Conservation (phyloP, 345 rosid species). For the Hibiscus trionum region DNA sequence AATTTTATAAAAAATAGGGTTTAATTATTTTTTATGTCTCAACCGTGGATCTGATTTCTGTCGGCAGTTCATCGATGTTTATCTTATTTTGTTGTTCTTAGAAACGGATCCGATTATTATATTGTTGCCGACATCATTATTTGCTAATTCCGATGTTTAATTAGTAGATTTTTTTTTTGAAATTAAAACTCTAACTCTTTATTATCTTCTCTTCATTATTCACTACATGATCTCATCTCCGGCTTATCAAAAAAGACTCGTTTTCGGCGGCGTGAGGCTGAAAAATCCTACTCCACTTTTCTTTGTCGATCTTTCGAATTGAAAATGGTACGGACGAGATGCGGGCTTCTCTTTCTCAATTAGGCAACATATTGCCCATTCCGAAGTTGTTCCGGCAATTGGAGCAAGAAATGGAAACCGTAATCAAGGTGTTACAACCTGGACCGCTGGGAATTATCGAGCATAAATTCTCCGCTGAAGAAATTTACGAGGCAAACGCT, state of each 20-base stretch:
- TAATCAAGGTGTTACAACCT: constrained; percentile 70
- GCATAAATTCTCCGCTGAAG: constrained; percentile 71
- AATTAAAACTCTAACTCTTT: background rate
- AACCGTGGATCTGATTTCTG: too few relatives aligned
- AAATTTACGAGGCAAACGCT: constrained; percentile 54
- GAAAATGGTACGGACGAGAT: constrained; percentile 17
- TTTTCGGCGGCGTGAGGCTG: background rate
- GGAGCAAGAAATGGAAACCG: constrained; percentile 80
- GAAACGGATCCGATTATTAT: too few relatives aligned
- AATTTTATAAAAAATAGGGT: too few relatives aligned
- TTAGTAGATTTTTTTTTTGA: too few relatives aligned
- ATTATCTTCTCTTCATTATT: constrained; percentile 13
- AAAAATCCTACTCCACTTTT: background rate
- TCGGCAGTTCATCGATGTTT: too few relatives aligned
- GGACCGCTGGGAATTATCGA: constrained; percentile 80
- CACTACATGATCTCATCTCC: constrained; percentile 16
- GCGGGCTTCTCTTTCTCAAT: constrained; percentile 35
- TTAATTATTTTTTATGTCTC: too few relatives aligned
- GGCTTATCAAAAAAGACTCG: constrained; percentile 2
- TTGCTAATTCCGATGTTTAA: too few relatives aligned
- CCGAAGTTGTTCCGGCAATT: constrained; percentile 59
- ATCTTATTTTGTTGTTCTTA: too few relatives aligned
- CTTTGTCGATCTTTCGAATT: background rate
- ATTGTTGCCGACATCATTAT: too few relatives aligned
- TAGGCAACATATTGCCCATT: constrained; percentile 44